These are phyloP conservation scores for Epichloe typhina DNA, from an alignment of 2,329 filamentous ascomycete genomes.

Conservation along the genomic window DNA sequence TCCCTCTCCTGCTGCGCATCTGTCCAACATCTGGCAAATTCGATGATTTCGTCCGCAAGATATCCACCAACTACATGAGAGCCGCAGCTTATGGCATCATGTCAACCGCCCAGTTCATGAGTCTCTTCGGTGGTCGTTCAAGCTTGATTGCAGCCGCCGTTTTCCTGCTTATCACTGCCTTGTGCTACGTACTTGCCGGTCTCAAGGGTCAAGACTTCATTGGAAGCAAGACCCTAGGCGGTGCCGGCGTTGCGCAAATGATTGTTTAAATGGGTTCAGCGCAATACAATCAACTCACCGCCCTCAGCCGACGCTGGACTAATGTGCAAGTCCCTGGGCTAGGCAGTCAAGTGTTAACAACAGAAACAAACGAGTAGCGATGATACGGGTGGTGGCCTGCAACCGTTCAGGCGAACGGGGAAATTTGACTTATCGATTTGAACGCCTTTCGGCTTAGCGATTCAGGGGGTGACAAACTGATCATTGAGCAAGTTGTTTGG, in stretches of 20 bases:
- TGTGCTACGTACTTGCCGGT: constrained; percentile 71
- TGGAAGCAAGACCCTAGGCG: constrained; percentile 90
- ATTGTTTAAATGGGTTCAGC: constrained; percentile 53
- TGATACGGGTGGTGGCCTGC: background rate
- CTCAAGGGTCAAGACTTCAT: constrained; percentile 77
- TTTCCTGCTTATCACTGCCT: constrained; percentile 59
- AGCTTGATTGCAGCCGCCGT: constrained; percentile 80
- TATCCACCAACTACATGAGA: constrained; percentile 96
- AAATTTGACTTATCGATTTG: background rate
- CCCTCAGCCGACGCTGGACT: background rate
- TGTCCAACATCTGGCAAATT: constrained; percentile 89
- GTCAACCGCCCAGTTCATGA: constrained; percentile 75
- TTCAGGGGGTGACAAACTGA: background rate
- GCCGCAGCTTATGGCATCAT: constrained; percentile 74
- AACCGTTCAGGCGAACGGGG: background rate
- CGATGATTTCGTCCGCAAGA: constrained; percentile 76
- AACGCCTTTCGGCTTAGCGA: background rate
- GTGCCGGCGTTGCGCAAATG: constrained; percentile 91
- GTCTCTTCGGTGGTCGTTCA: constrained; percentile 48
- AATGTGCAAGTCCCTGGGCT: background rate
- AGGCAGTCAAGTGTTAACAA: background rate
- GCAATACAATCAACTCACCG: background rate
- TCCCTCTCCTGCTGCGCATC: constrained; percentile 90
- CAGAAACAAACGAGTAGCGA: background rate
- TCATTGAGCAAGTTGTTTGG: constrained; percentile 15